These are phyloP conservation scores for Atkinsonella hypoxylon DNA, from an alignment of 2,329 filamentous ascomycete genomes.

Conservation along the genomic window DNA sequence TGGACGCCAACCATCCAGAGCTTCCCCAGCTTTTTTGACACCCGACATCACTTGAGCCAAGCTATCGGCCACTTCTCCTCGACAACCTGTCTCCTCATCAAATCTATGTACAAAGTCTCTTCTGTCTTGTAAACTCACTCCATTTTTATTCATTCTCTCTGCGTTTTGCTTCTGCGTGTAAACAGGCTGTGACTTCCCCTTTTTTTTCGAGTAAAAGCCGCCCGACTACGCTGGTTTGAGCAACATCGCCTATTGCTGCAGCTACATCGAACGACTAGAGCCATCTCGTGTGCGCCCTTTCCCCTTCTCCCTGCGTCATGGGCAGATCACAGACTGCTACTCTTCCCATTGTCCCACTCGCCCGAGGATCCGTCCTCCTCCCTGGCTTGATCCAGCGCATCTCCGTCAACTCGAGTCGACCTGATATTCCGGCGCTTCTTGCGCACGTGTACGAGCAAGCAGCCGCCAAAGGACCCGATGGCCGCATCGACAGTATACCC, in stretches of 20 bases:
- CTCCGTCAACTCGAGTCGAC: conserved; percentile 63
- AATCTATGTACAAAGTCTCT: not conserved
- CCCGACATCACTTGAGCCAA: not conserved
- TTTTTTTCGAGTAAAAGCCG: not conserved
- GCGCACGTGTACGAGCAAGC: conserved; percentile 73
- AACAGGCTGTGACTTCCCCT: not conserved
- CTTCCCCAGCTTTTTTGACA: not conserved
- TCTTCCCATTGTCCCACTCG: conserved; percentile 71
- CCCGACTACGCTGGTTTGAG: not conserved
- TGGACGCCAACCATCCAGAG: not conserved
- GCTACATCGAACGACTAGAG: not conserved
- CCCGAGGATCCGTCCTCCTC: conserved; percentile 68
- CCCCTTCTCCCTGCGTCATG: conserved; percentile 18
- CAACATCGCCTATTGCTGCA: not conserved
- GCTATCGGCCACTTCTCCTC: not conserved
- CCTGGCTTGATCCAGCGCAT: conserved; percentile 80
- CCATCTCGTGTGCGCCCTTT: not conserved
- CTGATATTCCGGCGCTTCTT: conserved; percentile 80
- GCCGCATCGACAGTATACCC: conserved; percentile 55
- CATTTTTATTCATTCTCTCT: not conserved
- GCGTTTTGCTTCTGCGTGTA: not conserved
- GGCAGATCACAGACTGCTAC: conserved; percentile 30
- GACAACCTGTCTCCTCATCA: not conserved
- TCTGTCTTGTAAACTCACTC: not conserved
- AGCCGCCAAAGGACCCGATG: conserved; percentile 52